Evolutionary conservation across 495 filamentous ascomycete genomes (phyloP).

Genomic region (Podospora pseudopauciseta): DNA sequence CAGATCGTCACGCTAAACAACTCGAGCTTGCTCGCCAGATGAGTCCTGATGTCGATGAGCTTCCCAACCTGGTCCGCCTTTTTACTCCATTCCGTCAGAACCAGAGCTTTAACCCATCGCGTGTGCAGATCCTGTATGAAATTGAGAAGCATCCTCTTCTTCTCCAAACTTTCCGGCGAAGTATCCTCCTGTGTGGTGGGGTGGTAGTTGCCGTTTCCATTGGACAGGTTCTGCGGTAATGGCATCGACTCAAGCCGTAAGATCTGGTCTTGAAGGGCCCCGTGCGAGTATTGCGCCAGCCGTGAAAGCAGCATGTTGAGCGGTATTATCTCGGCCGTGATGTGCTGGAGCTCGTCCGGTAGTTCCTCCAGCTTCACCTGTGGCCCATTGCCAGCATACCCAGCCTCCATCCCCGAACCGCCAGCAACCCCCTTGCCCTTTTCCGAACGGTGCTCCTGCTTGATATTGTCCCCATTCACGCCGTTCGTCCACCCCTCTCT

Average conservation of each 20-base stretch:
- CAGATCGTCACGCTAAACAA: slow-evolving; percentile 55
- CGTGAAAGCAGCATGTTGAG: slow-evolving; percentile 67
- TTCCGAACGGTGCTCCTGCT: slow-evolving; percentile 19
- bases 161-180: slow-evolving; percentile 64
- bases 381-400: slow-evolving; percentile 14
- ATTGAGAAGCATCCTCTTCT: slow-evolving; percentile 73
- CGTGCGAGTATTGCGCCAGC: slow-evolving; percentile 77
- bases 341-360: slow-evolving; percentile 74
- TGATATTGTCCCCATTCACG: slow-evolving; percentile 32
- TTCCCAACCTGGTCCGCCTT: slow-evolving; percentile 71
- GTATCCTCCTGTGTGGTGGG: slow-evolving; percentile 45
- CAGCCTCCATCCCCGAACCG: slow-evolving; percentile 22
- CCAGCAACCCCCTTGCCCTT: slow-evolving; percentile 25
- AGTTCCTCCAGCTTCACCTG: slow-evolving; percentile 46
- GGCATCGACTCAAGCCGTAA: slow-evolving; percentile 63
- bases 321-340: slow-evolving; percentile 70
- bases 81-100: slow-evolving; percentile 82
- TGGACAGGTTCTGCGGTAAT: slow-evolving; percentile 34
- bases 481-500: slow-evolving; percentile 43
- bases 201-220: slow-evolving; percentile 15
- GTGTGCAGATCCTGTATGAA: slow-evolving; percentile 57
- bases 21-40: slow-evolving; percentile 58
- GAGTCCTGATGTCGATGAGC: slow-evolving; percentile 77
- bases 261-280: slow-evolving; percentile 68
- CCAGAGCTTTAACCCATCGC: slow-evolving; percentile 82